Base-by-base conservation (phyloP, 1,284 basidiomycete species). In the Ceratobasidium sp. region DNA sequence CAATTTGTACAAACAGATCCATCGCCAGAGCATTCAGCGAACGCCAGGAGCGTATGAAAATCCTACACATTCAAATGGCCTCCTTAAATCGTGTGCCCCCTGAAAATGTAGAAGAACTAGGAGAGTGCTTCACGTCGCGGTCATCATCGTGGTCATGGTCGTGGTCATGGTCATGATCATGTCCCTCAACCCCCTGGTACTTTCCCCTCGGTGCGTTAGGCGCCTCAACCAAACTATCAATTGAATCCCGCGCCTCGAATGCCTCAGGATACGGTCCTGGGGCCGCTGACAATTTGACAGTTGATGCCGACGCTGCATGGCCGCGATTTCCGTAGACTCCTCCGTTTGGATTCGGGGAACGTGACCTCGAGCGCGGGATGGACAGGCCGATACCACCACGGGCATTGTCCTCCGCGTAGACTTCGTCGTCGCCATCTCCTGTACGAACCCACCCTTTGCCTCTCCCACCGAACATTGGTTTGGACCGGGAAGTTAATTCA, bases 251-350 rank as follows among this genome's bases (percentile, higher is more conserved):
- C 33, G 79, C 71, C 15, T 40, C 26, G 56, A 80, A 80, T 3
- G 70, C 79, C 39, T 80, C 79, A 12, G 69, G 69, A 56, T 80
- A 80, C 3, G 79, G 79, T 18, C 79, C 79, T 23, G 72, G 72
- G 23, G 68, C 53, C 58, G 70, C 69, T 12, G 33, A 40, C 1
- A 76, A 61, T 33, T 67, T 75, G 44, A 79, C 63, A 23, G 63
- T 77, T 9, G 58, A 26, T 13, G 66, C 69, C 20, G 76, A 71
- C 18, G 72, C 33, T 5, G 53, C 56, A 42, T 78, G 77, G 61
- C 56, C 72, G 49, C 67, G 67, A 44, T 78, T 76, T 18, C 71
- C 49, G 44, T 78, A 78, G 46, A 76, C 44, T 4, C 44, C 63
- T 42, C 63, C 68, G 42, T 33, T 58, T n/a, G 79, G 79, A 20